These are phyloP conservation scores for Lyophyllum decastes DNA, from an alignment of 768 basidiomycete species.

Conservation along the genomic window DNA sequence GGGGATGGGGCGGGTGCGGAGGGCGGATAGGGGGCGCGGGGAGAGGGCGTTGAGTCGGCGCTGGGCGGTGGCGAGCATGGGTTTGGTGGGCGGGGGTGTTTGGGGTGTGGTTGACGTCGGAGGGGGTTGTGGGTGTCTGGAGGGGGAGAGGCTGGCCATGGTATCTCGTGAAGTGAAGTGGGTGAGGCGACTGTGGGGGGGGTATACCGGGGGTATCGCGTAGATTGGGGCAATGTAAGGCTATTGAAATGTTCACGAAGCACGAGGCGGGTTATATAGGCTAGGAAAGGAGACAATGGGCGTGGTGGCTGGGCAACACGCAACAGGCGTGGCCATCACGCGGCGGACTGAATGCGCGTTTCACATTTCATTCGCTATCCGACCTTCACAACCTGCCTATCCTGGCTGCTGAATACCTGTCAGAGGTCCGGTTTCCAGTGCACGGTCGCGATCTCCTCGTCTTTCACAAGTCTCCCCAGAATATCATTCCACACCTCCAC, in stretches of 20 bases:
- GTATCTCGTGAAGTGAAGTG: conserved; percentile 1
- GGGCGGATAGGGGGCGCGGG: conserved; percentile 22
- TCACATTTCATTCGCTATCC: too few species aligned
- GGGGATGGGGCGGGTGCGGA: conserved; percentile 62
- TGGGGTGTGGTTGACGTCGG: conserved; percentile 5
- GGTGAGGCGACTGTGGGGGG: too few species aligned
- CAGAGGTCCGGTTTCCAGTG: too few species aligned
- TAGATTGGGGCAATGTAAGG: conserved; percentile 1
- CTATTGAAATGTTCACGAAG: conserved; percentile 2
- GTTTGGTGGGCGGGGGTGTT: conserved; percentile 1
- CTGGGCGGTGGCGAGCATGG: conserved; percentile 14
- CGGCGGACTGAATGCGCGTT: too few species aligned
- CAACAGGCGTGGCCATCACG: too few species aligned
- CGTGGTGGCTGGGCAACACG: not conserved
- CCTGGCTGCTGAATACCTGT: too few species aligned
- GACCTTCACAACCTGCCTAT: too few species aligned
- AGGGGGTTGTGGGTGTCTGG: conserved; percentile 2
- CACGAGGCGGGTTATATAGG: not conserved
- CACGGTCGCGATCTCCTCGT: too few species aligned
- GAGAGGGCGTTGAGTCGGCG: conserved; percentile 19
- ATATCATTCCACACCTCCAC: too few species aligned
- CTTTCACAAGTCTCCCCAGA: too few species aligned
- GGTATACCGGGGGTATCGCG: too few species aligned
- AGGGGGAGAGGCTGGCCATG: too few species aligned
- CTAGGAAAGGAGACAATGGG: not conserved